Base-by-base conservation (phyloP, 495 filamentous ascomycete species). In the Cetradonia linearis region DNA sequence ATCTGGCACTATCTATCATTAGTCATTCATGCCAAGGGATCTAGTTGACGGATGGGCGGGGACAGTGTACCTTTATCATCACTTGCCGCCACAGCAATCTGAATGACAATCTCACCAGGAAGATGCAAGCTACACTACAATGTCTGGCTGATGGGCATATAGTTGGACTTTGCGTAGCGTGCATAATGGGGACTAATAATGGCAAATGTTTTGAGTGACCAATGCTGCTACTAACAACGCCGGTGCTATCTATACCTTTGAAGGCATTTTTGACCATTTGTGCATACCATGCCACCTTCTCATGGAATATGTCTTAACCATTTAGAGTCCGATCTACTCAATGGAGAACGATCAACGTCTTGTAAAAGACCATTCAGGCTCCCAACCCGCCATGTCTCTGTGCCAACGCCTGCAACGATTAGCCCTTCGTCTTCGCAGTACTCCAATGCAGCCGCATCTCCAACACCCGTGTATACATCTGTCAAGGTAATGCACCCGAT, bases 401-500 rank as follows among this genome's bases (percentile, higher is more conserved):
- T 30, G 18, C 60, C 62, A 36, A 65, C 40, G 1, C 65, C 65
- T 27, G 25, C 63, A 5, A 65, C 62, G 3, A 62, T 0, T 9
- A 62, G 20, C 33, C 56, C 20, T 20, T 16, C 56, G 6, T 55
- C 61, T 6, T 52, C 5, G 34, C 20, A 63, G 0, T 38, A 11
- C 1, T 53, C 61, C 28, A 66, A 30, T 5, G 61, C 25, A 14
- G 50, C n/a, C 11, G 61, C 56, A 31, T 66, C 64, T 18, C 56
- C 64, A 10, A 66, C 57, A 20, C 40, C 40, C 2, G 61, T 63
- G 31, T 54, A 57, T 18, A 34, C 44, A 33, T 61, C 27, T 46
- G 23, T 33, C 34, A 31, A 30, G 23, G 16, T 59, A 25, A n/a
- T 28, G 16, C 82, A 61, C 49, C 66, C 66, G 6, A 87, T 72